Evolutionary conservation across 208 protist species (phyloP), one percentile per base, ranked within the genome.

Genomic region (Herpetomonas tarakana): DNA sequence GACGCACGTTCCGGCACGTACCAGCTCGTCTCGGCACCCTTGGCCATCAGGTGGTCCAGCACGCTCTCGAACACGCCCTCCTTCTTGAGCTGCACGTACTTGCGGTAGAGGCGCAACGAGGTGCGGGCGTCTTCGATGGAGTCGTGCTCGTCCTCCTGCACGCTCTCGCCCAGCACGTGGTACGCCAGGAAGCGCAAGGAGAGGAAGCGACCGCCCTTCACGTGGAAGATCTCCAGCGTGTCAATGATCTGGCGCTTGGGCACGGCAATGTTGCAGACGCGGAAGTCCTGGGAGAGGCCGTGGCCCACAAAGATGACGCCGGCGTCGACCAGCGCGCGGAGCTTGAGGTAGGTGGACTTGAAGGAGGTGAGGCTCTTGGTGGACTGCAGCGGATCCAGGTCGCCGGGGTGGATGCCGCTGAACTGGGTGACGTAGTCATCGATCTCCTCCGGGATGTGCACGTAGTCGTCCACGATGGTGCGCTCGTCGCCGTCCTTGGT

Each of bases 201-300:
- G 2, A 99, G 73, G 58, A 97, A 98, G 39, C 91, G 63, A 26
- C 81, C 75, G 38, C 91, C 90, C 12, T 77, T 73, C 61, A 92
- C 77, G 76, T 97, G 86, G 77, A 93, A 99, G 7, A 99, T 69
- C 64, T 98, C 85, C 0, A 98, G 93, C 11, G 97, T 99, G 68
- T 99, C 97, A 59, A 98, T 97, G 76, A 98, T 97, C 66, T 98
- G 97, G 38, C 93, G 76, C 25, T 81, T 74, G 30, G 97, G 97
- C 11, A 98, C 95, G 27, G 82, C 80, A 26, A 98, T 97, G 68
- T 98, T 98, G 76, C 97, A 97, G 45, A 98, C 97, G 26, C 94
- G 80, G 57, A 99, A 98, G 76, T 98, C 97, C 62, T 98, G 94
- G 31, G 85, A 65, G 12, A 99, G 76, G 31, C 97, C 96, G 68